Percentiles rank a stretch among this genome's conserved stretches.
phyloP scores from a whole-genome alignment of 192 early-diverging fungal species.

The Coemansia sp. region DNA sequence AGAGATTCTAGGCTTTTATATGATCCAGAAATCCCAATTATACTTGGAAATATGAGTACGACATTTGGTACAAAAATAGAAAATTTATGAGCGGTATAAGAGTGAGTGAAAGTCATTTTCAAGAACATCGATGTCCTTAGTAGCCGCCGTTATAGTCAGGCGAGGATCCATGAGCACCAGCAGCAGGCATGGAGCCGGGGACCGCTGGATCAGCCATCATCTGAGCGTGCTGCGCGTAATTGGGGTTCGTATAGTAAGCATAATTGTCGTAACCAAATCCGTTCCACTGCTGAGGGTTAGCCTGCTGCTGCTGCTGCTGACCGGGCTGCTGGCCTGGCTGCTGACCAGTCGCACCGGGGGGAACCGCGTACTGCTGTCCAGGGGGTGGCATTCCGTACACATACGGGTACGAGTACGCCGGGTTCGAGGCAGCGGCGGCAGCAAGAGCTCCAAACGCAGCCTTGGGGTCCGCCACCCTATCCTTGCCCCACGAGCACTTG shows the following conservation, averaged over 20 bases:
- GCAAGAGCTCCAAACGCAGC: constrained; percentile 45
- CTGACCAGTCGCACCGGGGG: constrained; percentile 12
- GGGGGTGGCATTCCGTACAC: constrained; percentile 49
- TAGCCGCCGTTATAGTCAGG: constrained; percentile 26
- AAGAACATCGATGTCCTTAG: neutral
- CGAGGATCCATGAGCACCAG: constrained; percentile 11
- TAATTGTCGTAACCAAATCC: constrained; percentile 51
- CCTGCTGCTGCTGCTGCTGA: constrained; percentile 24
- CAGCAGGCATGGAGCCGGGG: constrained; percentile 19
- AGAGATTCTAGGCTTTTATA: neutral
- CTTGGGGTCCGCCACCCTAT: constrained; percentile 62
- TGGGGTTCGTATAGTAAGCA: constrained; percentile 49
- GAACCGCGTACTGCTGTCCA: constrained; percentile 45
- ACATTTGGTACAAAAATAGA: constrained; percentile 12
- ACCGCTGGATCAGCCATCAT: constrained; percentile 34
- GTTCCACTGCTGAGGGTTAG: constrained; percentile 44
- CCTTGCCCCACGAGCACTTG: constrained; percentile 92
- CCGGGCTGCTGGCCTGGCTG: constrained; percentile 24
- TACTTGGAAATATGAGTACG: neutral
- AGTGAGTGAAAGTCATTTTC: neutral
- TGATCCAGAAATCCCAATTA: neutral
- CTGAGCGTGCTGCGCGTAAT: constrained; percentile 45
- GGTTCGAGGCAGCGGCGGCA: constrained; percentile 43
- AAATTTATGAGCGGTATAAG: neutral
- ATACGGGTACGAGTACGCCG: constrained; percentile 56